Conservation (phyloP, 208 protist genomes). For the Phytomonas serpens region DNA sequence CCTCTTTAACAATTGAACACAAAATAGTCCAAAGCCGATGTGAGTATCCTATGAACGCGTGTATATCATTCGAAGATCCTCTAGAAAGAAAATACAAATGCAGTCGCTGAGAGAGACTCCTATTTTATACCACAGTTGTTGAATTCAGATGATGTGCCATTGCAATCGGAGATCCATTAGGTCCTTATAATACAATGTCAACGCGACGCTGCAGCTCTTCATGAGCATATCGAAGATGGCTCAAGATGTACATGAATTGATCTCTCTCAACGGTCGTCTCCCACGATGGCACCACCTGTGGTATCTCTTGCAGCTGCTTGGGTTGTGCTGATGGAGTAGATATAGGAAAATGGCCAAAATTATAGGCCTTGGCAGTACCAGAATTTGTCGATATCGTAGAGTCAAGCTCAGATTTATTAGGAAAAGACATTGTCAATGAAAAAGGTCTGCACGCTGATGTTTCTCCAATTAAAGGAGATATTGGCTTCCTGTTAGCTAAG, state of each 20-base stretch:
- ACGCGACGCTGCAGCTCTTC: background rate
- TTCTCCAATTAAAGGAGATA: background rate
- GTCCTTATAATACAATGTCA: background rate
- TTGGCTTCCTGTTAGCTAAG: background rate
- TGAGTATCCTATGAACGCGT: background rate
- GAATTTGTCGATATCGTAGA: background rate
- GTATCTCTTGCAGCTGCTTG: conserved; percentile 3
- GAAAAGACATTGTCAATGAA: background rate
- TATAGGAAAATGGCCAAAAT: conserved; percentile 3
- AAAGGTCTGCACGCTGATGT: background rate
- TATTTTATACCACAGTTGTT: background rate
- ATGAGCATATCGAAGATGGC: background rate
- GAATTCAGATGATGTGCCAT: background rate
- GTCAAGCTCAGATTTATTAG: background rate
- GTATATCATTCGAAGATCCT: background rate
- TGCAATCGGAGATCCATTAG: background rate
- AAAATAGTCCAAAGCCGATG: background rate
- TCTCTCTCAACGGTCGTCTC: conserved; percentile 4
- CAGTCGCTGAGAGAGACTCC: background rate
- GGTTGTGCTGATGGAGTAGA: conserved; percentile 6
- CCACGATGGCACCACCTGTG: conserved; percentile 2
- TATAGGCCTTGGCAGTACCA: background rate
- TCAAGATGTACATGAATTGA: background rate
- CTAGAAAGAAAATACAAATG: background rate
- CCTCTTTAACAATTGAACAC: background rate